Conservation (phyloP, 2,329 filamentous ascomycete species). For the Elsinoe fawcettii region DNA sequence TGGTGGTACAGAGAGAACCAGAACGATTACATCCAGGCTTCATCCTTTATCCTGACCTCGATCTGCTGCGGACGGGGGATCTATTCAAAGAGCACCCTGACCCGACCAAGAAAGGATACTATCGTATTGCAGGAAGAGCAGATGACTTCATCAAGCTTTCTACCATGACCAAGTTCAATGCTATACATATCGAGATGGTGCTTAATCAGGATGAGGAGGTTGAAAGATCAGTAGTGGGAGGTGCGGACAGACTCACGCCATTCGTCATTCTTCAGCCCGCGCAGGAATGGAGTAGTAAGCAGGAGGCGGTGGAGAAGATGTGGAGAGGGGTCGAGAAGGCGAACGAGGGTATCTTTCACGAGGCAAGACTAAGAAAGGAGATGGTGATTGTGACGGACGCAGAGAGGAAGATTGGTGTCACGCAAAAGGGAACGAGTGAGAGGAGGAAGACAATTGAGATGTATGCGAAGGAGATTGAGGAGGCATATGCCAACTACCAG, state of each 20-base stretch:
- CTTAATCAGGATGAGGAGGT: constrained; percentile 15
- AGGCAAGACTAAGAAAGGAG: constrained; percentile 16
- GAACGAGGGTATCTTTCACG: constrained; percentile 17
- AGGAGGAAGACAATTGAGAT: constrained; percentile 15
- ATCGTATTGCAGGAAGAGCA: constrained; percentile 14
- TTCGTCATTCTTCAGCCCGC: constrained; percentile 19
- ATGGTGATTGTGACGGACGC: constrained; percentile 17
- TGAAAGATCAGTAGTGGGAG: constrained; percentile 16
- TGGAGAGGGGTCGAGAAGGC: constrained; percentile 17
- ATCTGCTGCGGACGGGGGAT: constrained; percentile 18
- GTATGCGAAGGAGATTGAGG: constrained; percentile 17
- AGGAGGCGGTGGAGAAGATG: constrained; percentile 11
- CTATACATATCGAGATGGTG: constrained; percentile 17
- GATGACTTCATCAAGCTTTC: constrained; percentile 21
- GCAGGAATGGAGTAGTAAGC: neutral
- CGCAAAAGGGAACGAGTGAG: constrained; percentile 18
- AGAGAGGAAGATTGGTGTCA: constrained; percentile 16
- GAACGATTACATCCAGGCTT: constrained; percentile 16
- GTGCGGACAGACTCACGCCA: constrained; percentile 8
- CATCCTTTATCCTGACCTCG: constrained; percentile 10
- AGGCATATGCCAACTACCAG: neutral
- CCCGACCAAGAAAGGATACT: constrained; percentile 15
- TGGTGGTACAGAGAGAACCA: constrained; percentile 12
- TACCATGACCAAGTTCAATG: constrained; percentile 20
- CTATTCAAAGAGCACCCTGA: constrained; percentile 15